A percentile compares a stretch with the other conserved stretches of the same genome.
Conservation (phyloP, 768 basidiomycete species). For the Rhizopogon rudus region DNA sequence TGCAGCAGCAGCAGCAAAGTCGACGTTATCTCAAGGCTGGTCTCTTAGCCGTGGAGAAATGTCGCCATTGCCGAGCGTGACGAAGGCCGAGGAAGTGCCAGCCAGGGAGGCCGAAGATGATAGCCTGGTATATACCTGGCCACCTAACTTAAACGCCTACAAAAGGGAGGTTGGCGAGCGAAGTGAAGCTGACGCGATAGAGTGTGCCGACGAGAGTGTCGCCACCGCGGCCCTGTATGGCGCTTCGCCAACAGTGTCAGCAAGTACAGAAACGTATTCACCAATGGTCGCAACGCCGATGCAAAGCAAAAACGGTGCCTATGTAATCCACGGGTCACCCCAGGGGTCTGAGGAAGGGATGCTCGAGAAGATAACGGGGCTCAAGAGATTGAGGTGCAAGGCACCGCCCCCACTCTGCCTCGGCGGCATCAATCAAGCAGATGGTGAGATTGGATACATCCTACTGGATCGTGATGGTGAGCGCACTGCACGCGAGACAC, state of each 20-base stretch:
- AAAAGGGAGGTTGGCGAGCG: neutral
- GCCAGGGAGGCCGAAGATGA: neutral
- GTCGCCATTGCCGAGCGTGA: slow-evolving; percentile 23
- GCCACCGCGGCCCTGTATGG: slow-evolving; percentile 8
- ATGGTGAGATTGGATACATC: neutral
- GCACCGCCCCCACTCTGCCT: neutral
- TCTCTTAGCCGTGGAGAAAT: slow-evolving; percentile 24
- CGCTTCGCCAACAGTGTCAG: slow-evolving; percentile 8
- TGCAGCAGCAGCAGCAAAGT: slow-evolving; percentile 1
- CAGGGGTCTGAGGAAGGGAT: neutral
- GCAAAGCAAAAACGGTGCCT: neutral
- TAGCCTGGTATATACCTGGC: slow-evolving; percentile 18
- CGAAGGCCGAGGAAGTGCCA: slow-evolving; percentile 12
- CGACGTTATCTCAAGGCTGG: neutral
- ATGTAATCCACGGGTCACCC: neutral
- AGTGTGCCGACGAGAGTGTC: neutral
- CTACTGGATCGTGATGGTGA: neutral
- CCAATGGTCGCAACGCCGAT: neutral
- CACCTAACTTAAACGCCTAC: slow-evolving; percentile 9
- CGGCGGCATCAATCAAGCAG: too few species aligned
- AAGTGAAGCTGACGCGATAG: neutral
- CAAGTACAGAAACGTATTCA: slow-evolving; percentile 5
- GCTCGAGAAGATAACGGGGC: slow-evolving; percentile 4
- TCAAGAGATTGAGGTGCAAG: slow-evolving; percentile 5
- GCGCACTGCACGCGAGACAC: neutral